These are phyloP conservation scores for Mucor saturninus DNA, from an alignment of 371 early-diverging fungal genomes.

Conservation along the genomic window DNA sequence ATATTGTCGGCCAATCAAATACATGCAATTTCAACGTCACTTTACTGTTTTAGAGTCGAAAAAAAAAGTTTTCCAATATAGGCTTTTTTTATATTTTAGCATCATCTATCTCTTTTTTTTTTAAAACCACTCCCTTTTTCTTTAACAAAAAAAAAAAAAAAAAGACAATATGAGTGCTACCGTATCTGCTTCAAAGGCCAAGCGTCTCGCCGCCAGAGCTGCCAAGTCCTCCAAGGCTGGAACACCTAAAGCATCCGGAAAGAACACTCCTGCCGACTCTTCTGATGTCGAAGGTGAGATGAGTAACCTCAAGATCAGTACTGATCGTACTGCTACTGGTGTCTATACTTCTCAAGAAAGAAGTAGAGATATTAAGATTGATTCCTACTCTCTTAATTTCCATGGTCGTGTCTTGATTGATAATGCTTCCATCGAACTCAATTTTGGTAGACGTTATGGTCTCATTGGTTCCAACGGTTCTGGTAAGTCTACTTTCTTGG, in stretches of 20 bases:
- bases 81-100: not conserved
- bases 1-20: not conserved
- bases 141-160: conserved; percentile 8
- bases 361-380: conserved; percentile 96
- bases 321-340: conserved; percentile 88
- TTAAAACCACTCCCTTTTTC: conserved; percentile 5
- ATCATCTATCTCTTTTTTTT: conserved; percentile 27
- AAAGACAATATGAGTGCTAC: conserved; percentile 13
- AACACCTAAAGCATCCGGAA: conserved; percentile 32
- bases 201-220: conserved; percentile 82
- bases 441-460: conserved; percentile 97
- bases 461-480: conserved; percentile 97
- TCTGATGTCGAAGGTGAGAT: conserved; percentile 41
- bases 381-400: conserved; percentile 92
- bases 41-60: conserved; percentile 2
- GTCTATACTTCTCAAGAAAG: conserved; percentile 91
- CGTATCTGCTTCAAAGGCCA: conserved; percentile 79
- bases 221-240: conserved; percentile 63
- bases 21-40: not conserved
- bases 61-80: not conserved
- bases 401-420: conserved; percentile 92
- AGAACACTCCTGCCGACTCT: conserved; percentile 42
- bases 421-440: conserved; percentile 95
- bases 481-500: conserved; percentile 98
- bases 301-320: conserved; percentile 45